Evolutionary conservation across 225 moss, liverwort and hornwort species (phyloP), one percentile per base, ranked within the genome.

Genomic region (Bryum argenteum): DNA sequence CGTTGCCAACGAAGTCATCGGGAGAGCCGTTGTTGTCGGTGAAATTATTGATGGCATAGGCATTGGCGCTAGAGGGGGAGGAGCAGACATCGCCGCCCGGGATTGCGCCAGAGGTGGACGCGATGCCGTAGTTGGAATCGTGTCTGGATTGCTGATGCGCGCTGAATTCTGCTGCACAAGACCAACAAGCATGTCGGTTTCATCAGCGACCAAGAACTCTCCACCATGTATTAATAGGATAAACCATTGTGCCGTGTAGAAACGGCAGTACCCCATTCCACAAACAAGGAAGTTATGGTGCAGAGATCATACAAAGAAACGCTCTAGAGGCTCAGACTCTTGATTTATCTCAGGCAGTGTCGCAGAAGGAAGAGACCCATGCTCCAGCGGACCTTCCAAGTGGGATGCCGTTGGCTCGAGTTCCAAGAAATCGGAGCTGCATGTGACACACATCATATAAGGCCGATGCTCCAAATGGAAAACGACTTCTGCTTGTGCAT

Each of bases 351-450:
- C 97, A 22, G 90, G 80, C 28, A 84, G 69, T 8, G 84, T 69
- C 44, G 90, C 75, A 51, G 86, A 59, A 54, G 80, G 61, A 51
- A 88, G 77, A 26, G 89, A 76, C 13, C 84, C 81, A 13, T 92
- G 97, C 77, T 94, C 97, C 78, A 98, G 71, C 7, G 97, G 85
- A 66, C 94, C 97, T 78, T 98, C 97, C 59, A 92, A 81, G 53
- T 92, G 85, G 20, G 94, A 88, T 68, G 97, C 80, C 64, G 91
- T 87, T 2, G 88, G 93, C 78, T 98, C 97, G 8, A 94, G 89
- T 45, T 98, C 97, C 81, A 90, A 82, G 81, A 79, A 94, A 67
- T 98, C 97, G 13, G 94, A 88, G 82, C 97, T 98, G 94, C 77
- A 81, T 24, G 41, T 51, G 18, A 3, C 56, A 52, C 28, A 54